Conservation (phyloP, 2,329 filamentous ascomycete species). For the Penicillium sp. region DNA sequence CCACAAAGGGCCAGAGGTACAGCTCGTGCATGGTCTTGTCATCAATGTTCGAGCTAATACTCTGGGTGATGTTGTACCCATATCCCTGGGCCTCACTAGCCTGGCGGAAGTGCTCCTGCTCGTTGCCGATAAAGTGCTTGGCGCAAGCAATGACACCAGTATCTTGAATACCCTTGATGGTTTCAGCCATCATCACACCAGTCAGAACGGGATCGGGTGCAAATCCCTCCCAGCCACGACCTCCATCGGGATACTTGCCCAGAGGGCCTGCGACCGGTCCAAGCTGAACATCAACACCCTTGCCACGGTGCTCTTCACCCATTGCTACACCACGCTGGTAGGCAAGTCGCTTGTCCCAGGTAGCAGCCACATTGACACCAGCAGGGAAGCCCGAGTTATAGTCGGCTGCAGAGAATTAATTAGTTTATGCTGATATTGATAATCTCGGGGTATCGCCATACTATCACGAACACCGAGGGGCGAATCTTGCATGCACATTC, state of each 20-base stretch:
- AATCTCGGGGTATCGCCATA: constrained; percentile 37
- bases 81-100: constrained; percentile 62
- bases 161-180: constrained; percentile 79
- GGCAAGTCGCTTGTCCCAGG: constrained; percentile 77
- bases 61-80: constrained; percentile 68
- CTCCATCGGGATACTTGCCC: constrained; percentile 70
- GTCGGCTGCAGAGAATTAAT: constrained; percentile 58
- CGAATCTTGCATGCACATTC: constrained; percentile 85
- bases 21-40: constrained; percentile 69
- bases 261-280: constrained; percentile 79
- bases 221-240: constrained; percentile 71
- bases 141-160: constrained; percentile 82
- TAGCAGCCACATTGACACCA: constrained; percentile 80
- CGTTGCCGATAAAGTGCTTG: constrained; percentile 77
- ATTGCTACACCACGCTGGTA: constrained; percentile 73
- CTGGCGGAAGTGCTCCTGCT: constrained; percentile 76
- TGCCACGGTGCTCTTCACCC: constrained; percentile 75
- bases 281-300: constrained; percentile 76
- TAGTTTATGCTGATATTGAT: not conserved
- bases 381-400: constrained; percentile 82
- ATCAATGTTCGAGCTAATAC: constrained; percentile 65
- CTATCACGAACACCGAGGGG: constrained; percentile 77
- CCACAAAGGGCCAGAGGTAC: constrained; percentile 72
- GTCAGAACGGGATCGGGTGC: constrained; percentile 77
- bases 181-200: constrained; percentile 73